Conservation (phyloP, 169 alveolate species). For the Amoebophrya sp. region DNA sequence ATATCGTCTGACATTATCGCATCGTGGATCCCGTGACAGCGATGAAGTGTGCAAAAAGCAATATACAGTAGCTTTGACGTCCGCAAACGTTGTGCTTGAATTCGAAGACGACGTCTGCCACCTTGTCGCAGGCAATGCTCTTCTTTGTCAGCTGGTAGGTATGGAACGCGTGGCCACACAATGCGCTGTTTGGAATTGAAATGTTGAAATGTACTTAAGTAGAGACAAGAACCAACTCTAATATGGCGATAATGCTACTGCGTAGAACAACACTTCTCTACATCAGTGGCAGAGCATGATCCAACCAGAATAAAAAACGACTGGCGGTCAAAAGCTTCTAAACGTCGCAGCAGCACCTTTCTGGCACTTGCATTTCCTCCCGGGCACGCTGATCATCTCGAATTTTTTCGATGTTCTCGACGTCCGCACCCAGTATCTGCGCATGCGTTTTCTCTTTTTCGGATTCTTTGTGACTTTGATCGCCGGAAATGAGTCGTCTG, state of each 20-base stretch:
- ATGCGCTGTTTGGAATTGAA: no score
- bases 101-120: not conserved
- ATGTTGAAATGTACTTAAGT: no score
- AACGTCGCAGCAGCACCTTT: no score
- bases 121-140: not conserved
- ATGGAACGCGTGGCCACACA: not conserved
- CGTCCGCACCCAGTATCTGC: not conserved
- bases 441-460: not conserved
- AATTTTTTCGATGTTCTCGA: not conserved
- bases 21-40: no score
- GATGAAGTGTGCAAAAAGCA: no score
- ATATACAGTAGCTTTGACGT: not conserved
- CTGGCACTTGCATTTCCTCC: not conserved
- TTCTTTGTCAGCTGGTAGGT: not conserved
- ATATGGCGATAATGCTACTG: no score
- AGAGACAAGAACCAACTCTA: no score
- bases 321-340: no score
- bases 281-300: no score
- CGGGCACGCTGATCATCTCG: not conserved
- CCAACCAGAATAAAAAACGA: no score
- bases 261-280: no score
- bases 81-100: not conserved
- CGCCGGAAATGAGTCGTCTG: not conserved
- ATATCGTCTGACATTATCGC: no score
- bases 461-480: not conserved